Evolutionary conservation across 495 filamentous ascomycete genomes (phyloP).

Genomic region (Aspergillus incahuasiensis): DNA sequence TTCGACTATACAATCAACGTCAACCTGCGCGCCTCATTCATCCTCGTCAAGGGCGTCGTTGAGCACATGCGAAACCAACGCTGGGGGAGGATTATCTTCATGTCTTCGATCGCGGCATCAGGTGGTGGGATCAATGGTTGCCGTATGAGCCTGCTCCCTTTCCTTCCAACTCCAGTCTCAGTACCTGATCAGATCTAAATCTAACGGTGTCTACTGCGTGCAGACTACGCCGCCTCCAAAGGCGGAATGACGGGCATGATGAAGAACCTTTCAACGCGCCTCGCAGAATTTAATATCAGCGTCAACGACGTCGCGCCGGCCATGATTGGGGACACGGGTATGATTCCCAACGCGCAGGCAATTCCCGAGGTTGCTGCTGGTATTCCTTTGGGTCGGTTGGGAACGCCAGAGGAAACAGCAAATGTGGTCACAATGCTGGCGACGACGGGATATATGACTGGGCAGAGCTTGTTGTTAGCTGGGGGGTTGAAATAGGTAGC

Average conservation of each 20-base stretch:
- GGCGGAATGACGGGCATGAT: conserved; percentile 61
- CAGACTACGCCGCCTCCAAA: conserved; percentile 65
- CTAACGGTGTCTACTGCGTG: background rate
- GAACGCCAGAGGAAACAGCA: conserved; percentile 62
- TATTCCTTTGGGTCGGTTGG: conserved; percentile 61
- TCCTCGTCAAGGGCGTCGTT: conserved; percentile 60
- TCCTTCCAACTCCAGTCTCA: background rate
- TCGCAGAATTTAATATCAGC: conserved; percentile 61
- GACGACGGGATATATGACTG: conserved; percentile 66
- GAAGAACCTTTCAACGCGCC: conserved; percentile 58
- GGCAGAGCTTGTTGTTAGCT: conserved; percentile 53
- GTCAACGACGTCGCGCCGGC: conserved; percentile 73
- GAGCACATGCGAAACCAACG: conserved; percentile 57
- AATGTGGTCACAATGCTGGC: conserved; percentile 65
- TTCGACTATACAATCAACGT: conserved; percentile 63
- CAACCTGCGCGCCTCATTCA: conserved; percentile 62
- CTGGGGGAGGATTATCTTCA: conserved; percentile 66
- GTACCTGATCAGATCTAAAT: too few species aligned
- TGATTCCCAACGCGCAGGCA: conserved; percentile 56
- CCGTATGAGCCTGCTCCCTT: conserved; percentile 32
- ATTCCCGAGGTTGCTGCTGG: conserved; percentile 48
- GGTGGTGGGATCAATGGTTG: conserved; percentile 66
- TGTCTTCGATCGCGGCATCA: conserved; percentile 62
- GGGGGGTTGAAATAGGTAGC: conserved; percentile 53
- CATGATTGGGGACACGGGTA: conserved; percentile 65